Evolutionary conservation across 1,284 basidiomycete species (phyloP).

Genomic region (Ganoderma resinaceum): DNA sequence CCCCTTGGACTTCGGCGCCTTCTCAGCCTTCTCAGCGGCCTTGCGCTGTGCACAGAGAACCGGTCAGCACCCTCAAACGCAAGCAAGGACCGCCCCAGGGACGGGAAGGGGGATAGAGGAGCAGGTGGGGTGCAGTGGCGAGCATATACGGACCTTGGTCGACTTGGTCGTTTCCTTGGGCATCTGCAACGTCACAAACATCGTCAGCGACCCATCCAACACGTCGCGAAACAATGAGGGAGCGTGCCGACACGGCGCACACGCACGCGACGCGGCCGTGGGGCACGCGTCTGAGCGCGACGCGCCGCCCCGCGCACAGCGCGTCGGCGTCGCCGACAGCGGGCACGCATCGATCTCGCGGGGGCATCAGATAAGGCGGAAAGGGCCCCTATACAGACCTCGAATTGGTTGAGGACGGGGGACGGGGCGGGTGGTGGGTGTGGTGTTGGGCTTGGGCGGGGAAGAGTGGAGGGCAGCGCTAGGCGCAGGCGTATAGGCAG

Average conservation of each 20-base stretch:
- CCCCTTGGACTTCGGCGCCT: constrained; percentile 54
- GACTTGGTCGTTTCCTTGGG: constrained; percentile 82
- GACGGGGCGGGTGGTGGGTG: constrained; percentile 17
- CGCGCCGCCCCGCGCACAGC: constrained; percentile 27
- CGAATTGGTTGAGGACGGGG: constrained; percentile 23
- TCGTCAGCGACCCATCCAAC: constrained; percentile 44
- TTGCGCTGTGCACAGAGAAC: constrained; percentile 59
- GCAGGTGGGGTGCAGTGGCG: constrained; percentile 23
- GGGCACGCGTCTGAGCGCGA: constrained; percentile 40
- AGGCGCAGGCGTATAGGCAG: constrained; percentile 37
- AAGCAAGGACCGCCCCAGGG: constrained; percentile 14
- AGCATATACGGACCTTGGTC: constrained; percentile 66
- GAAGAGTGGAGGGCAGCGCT: constrained; percentile 29
- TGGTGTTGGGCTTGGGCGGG: constrained; percentile 29
- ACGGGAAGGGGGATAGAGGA: not conserved
- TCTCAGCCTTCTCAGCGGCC: constrained; percentile 74
- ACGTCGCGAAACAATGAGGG: constrained; percentile 35
- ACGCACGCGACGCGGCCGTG: constrained; percentile 33
- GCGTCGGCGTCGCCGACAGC: constrained; percentile 30
- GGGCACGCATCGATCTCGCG: constrained; percentile 32
- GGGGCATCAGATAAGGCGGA: constrained; percentile 32
- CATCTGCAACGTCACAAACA: constrained; percentile 62
- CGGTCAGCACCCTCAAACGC: constrained; percentile 24
- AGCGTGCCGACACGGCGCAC: constrained; percentile 19
- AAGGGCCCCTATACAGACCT: constrained; percentile 29